Conservation (phyloP, 208 protist genomes). For the Angomonas ambiguus region DNA sequence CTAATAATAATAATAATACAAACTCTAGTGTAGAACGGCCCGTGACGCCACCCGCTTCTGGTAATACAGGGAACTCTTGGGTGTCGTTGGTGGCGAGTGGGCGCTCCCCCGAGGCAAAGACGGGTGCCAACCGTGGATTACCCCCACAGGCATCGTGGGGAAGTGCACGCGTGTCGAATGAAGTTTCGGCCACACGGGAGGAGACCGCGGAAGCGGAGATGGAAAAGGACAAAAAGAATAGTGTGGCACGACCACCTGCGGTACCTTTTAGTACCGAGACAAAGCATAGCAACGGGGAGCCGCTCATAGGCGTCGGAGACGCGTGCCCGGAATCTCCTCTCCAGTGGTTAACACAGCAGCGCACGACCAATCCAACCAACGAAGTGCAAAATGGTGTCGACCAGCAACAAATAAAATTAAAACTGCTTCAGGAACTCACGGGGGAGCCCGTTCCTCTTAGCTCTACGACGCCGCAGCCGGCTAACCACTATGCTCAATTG, state of each 20-base stretch:
- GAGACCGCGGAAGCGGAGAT: not conserved
- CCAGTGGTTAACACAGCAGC: constrained; percentile 2
- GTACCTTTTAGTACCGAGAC: no score
- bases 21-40: not conserved
- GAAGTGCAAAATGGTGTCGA: not conserved
- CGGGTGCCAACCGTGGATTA: not conserved
- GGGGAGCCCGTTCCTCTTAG: not conserved
- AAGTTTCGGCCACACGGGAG: not conserved
- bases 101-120: not conserved
- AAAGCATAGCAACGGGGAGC: no score
- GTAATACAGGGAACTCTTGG: constrained; percentile 3
- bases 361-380: not conserved
- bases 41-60: not conserved
- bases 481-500: not conserved
- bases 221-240: not conserved
- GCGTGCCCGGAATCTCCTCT: not conserved
- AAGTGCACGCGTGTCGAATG: not conserved
- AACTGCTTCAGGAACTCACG: constrained; percentile 3
- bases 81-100: constrained; percentile 7
- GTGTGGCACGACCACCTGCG: not conserved
- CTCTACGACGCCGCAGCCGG: not conserved
- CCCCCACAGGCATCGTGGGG: not conserved
- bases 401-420: constrained; percentile 1
- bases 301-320: not conserved
- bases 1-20: not conserved